These are phyloP conservation scores for Atkinsonella hypoxylon DNA, from an alignment of 2,329 filamentous ascomycete genomes.

Conservation along the genomic window DNA sequence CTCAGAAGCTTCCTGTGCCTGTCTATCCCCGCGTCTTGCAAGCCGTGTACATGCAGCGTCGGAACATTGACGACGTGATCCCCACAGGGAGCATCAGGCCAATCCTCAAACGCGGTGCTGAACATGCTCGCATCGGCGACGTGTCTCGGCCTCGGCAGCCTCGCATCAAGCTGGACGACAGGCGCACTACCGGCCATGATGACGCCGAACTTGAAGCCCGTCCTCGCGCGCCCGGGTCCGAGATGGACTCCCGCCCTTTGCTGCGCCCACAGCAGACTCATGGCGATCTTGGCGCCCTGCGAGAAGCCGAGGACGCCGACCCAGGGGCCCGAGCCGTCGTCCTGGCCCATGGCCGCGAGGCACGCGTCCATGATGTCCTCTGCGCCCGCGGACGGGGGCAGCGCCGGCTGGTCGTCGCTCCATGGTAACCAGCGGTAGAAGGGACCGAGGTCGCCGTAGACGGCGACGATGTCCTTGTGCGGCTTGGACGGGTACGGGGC, in stretches of 20 bases:
- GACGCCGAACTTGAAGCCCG: conserved; percentile 23
- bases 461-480: conserved; percentile 48
- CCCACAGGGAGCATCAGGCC: conserved; percentile 36
- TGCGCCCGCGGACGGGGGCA: conserved; percentile 34
- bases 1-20: conserved; percentile 36
- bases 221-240: neutral
- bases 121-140: conserved; percentile 13
- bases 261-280: conserved; percentile 52
- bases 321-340: conserved; percentile 44
- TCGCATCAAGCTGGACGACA: conserved; percentile 17
- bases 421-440: conserved; percentile 54
- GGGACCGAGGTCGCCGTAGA: conserved; percentile 55
- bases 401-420: conserved; percentile 33
- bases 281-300: conserved; percentile 51
- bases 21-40: conserved; percentile 49
- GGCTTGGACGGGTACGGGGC: conserved; percentile 52
- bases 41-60: conserved; percentile 30
- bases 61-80: conserved; percentile 20
- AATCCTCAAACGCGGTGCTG: conserved; percentile 15
- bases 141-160: conserved; percentile 42
- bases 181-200: conserved; percentile 24
- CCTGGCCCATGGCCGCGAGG: conserved; percentile 35
- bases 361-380: conserved; percentile 28
- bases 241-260: conserved; percentile 13
- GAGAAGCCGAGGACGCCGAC: conserved; percentile 54